Conservation (phyloP, 345 rosid genomes). For the Hirschfeldia incana region DNA sequence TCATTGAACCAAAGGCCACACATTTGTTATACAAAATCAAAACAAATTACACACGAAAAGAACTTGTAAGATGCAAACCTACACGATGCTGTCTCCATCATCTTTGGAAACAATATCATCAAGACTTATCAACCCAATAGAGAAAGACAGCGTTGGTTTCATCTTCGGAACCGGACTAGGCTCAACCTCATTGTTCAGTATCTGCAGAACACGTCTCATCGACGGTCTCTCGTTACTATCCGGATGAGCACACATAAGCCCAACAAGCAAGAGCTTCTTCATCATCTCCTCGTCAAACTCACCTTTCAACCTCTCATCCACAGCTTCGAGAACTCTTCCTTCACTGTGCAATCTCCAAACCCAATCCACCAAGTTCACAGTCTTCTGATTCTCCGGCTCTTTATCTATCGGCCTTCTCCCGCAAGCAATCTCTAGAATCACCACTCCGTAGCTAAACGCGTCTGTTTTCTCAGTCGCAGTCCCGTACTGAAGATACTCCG, state of each 20-base stretch:
- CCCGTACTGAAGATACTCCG: conserved; percentile 93
- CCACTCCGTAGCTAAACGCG: conserved; percentile 86
- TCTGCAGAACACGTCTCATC: conserved; percentile 83
- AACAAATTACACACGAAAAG: conserved; percentile 20
- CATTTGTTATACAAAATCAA: conserved; percentile 36
- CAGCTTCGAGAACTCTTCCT: conserved; percentile 76
- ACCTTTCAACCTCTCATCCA: conserved; percentile 67
- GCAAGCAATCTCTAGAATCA: conserved; percentile 84
- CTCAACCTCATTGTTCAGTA: conserved; percentile 68
- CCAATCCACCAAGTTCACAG: conserved; percentile 93
- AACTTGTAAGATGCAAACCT: neutral
- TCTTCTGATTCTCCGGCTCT: conserved; percentile 55
- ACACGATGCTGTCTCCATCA: conserved; percentile 44
- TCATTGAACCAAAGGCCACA: conserved; percentile 58
- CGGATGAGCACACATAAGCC: conserved; percentile 84
- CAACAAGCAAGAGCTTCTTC: conserved; percentile 81
- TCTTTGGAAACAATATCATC: conserved; percentile 87
- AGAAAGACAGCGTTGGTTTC: conserved; percentile 83
- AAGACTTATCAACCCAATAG: conserved; percentile 55
- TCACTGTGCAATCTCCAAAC: conserved; percentile 76
- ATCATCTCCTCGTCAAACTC: conserved; percentile 64
- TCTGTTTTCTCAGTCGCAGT: conserved; percentile 91
- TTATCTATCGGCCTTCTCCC: conserved; percentile 93
- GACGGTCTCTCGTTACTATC: conserved; percentile 74
- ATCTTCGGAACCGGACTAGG: conserved; percentile 54